Base-by-base conservation (phyloP, 2,329 filamentous ascomycete species). In the Botrytis paeoniae region DNA sequence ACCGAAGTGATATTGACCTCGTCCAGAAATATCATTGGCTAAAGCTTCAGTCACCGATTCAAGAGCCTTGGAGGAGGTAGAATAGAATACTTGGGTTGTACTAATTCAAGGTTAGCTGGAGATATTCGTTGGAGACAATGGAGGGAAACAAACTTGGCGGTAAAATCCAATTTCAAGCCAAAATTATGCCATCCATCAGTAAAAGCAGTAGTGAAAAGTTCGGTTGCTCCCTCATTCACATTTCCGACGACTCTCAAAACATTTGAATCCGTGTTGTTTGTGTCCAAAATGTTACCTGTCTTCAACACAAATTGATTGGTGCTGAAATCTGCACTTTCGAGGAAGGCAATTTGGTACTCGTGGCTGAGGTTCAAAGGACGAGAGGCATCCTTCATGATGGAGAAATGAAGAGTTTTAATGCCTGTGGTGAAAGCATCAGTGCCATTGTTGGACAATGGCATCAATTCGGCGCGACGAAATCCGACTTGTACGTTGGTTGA, bases 161-260 rank as follows among this genome's bases (percentile, higher is more conserved):
- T 81, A 79, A 88, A 91, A 80, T 91, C 85, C 22, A 89, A 81
- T 35, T 84, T 86, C 45, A 90, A 71, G 14, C 85, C 89, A 82
- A 90, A 91, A 82, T 91, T 91, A 79, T 90, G 87, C 84, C 88
- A 89, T 32, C 84, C 81, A 22, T 80, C 83, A 48, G 89, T 89
- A 3, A 84, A 82, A 0, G 85, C 84, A 39, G 82, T 83, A 79
- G 86, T 90, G 9, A 91, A 81, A n/a, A 85, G 83, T 68, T 83
- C 82, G 78, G 85, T 85, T 75, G 85, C 83, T 75, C 85, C 85
- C 70, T 84, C 83, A 72, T 85, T 84, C 16, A 87, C 78, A 39
- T 73, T 73, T 39, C 71, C 41, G 14, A 73, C 32, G 16, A 69
- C 70, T 43, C 65, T 51, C 54, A 68, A 41, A 12, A 65, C 29